Evolutionary conservation across 495 filamentous ascomycete species (phyloP), one percentile per base, ranked within the genome.

Genomic region (Daldinia caldariorum): DNA sequence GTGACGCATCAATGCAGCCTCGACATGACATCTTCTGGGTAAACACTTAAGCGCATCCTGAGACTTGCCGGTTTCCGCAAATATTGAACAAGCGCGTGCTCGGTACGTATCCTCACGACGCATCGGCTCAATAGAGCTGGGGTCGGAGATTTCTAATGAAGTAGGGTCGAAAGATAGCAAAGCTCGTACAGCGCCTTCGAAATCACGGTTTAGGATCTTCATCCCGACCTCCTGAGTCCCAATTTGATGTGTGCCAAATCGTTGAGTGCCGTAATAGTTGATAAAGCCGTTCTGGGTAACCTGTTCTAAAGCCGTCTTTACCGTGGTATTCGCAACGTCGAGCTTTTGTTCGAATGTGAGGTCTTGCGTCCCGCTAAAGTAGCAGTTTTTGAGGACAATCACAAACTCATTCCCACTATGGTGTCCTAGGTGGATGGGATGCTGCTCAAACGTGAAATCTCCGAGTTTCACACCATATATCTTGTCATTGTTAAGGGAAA

Each of bases 231-330:
- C 85, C 69, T 97, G 91, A 1, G 95, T 98, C 4, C 92, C 88
- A 5, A 89, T 90, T 3, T 85, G 78, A 77, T 93, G 94, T 3
- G 92, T 91, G 26, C 95, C 95, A 71, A 99, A 99, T 12, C 95
- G 89, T 79, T 99, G 95, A 2, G 97, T 86, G 13, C 95, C 95
- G 66, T 91, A 99, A 81, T 98, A 98, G 78, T 99, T 98, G 77
- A 98, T 88, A 80, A 97, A 99, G 0, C 95, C 95, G 13, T 87
- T 81, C 49, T 86, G 74, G 12, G 79, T 80, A 5, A 97, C 83
- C 43, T 90, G 78, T 6, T 85, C 79, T 12, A 87, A 63, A 0
- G 80, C 82, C 12, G 76, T 74, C 45, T 81, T 72, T 7, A 85
- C 66, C 3, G 78, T 76, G 14, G 75, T 58, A 35, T 79, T 78